Conservation (phyloP, 129 eudicot genomes). For the Solidago caesia region DNA sequence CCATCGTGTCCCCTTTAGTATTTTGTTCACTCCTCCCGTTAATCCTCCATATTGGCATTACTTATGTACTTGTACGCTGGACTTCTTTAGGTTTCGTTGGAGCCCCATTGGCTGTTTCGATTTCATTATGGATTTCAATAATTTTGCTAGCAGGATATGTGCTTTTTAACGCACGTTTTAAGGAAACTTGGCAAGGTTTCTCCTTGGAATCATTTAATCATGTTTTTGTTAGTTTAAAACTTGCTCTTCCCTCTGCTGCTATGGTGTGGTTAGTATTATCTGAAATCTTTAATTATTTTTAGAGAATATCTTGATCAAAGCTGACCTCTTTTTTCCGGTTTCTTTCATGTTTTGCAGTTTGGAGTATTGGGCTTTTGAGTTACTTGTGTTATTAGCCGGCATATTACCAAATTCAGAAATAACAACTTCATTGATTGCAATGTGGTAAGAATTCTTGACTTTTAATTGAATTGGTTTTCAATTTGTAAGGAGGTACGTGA, state of each 20-base stretch:
- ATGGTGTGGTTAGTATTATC: conserved; percentile 71
- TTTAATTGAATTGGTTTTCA: not conserved
- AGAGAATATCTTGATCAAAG: not conserved
- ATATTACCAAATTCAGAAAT: conserved; percentile 65
- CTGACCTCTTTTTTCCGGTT: conserved; percentile 9
- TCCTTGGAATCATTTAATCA: conserved; percentile 50
- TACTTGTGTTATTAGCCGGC: conserved; percentile 83
- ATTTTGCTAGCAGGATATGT: conserved; percentile 53
- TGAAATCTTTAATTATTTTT: not conserved
- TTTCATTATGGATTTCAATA: conserved; percentile 63
- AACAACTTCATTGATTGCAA: conserved; percentile 73
- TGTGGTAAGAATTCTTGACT: conserved; percentile 55
- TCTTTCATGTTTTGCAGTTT: conserved; percentile 42
- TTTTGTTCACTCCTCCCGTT: conserved; percentile 58
- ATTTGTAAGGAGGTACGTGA: too few species aligned
- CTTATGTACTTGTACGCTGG: conserved; percentile 50
- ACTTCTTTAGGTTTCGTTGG: conserved; percentile 60
- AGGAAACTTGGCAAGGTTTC: conserved; percentile 71
- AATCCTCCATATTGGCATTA: conserved; percentile 51
- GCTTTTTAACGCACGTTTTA: conserved; percentile 29
- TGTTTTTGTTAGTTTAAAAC: conserved; percentile 49
- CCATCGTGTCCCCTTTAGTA: conserved; percentile 62
- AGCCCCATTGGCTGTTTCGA: conserved; percentile 71
- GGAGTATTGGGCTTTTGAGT: conserved; percentile 91
- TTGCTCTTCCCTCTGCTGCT: conserved; percentile 89